Conservation (phyloP, 257 asterid species). For the Petrea volubilis region DNA sequence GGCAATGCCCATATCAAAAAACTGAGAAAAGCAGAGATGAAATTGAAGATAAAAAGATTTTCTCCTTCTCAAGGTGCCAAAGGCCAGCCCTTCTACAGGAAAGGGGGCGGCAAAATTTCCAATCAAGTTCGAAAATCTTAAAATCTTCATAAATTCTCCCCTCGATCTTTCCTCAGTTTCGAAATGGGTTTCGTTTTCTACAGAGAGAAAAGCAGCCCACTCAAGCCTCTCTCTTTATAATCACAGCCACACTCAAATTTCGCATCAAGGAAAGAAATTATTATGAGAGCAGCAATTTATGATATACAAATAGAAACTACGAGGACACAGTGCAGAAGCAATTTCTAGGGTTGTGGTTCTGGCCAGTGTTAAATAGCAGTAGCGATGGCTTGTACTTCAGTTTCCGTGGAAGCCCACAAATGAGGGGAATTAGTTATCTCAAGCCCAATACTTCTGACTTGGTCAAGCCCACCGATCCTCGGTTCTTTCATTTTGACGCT, state of each 20-base stretch:
- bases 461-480: no score
- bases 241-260: slow-evolving; percentile 27
- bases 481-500: no score
- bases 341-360: slow-evolving; percentile 9
- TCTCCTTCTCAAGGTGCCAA: slow-evolving; percentile 14
- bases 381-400: no score
- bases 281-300: no score
- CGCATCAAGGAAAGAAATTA: background rate
- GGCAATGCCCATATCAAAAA: background rate
- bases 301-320: background rate
- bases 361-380: no score
- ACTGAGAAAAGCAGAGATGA: background rate
- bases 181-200: background rate
- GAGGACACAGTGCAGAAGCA: background rate
- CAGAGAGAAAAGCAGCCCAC: slow-evolving; percentile 22
- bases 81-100: slow-evolving; percentile 20
- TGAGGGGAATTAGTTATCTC: no score
- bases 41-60: background rate
- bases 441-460: no score
- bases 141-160: background rate
- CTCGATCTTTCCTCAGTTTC: background rate
- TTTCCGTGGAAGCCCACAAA: no score
- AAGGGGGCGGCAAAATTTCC: slow-evolving; percentile 34
- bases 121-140: background rate
- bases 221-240: slow-evolving; percentile 50